phyloP scores from a whole-genome alignment of 2,329 filamentous ascomycete genomes.

The Penicillium sp. region DNA sequence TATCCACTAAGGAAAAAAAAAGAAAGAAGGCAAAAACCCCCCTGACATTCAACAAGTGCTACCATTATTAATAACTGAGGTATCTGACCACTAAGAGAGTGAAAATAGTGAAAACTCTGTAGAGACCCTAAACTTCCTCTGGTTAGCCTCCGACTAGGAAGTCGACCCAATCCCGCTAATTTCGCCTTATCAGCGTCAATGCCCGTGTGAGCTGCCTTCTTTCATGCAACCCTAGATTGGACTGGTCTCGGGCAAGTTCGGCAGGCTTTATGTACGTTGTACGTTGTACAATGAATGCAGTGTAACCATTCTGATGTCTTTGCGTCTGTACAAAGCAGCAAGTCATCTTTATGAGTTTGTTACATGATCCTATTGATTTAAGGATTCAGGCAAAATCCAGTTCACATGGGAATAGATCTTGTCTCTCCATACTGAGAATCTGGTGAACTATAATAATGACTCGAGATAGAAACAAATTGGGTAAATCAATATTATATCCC shows the following conservation, averaged over 20 bases:
- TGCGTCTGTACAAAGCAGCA: neutral
- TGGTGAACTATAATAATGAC: neutral
- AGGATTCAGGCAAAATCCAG: neutral
- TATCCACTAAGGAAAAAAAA: constrained; percentile 7
- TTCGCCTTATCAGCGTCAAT: neutral
- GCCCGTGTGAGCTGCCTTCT: neutral
- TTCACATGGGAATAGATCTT: neutral
- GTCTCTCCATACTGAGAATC: neutral
- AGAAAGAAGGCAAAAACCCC: too few species aligned
- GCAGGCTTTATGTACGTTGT: neutral
- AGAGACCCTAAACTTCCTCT: neutral
- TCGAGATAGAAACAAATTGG: neutral
- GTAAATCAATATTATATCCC: neutral
- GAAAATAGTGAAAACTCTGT: neutral
- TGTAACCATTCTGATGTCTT: neutral
- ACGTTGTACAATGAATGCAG: neutral
- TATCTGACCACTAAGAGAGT: constrained; percentile 5
- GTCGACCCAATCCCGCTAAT: neutral
- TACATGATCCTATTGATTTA: neutral
- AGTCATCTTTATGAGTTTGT: neutral
- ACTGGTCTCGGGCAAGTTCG: neutral
- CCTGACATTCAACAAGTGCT: neutral
- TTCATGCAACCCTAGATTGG: neutral
- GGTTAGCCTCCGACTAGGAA: neutral
- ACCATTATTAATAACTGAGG: neutral